These are phyloP conservation scores for Euphorbia peplus DNA, from an alignment of 345 rosid species.

Conservation along the genomic window DNA sequence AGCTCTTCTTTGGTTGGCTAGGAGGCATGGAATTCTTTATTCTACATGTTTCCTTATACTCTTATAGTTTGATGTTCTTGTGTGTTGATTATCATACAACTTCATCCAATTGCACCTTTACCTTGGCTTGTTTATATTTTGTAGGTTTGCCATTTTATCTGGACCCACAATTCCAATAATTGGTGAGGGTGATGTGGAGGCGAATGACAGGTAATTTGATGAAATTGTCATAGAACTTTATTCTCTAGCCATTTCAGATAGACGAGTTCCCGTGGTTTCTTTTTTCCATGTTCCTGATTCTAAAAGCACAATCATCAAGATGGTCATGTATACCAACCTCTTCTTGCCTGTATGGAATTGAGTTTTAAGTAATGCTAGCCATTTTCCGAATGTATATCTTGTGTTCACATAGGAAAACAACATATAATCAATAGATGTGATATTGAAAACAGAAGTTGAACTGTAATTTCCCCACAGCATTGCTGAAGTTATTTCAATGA, in stretches of 20 bases:
- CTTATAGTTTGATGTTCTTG: slow-evolving; percentile 7
- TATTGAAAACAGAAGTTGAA: background rate
- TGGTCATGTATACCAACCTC: background rate
- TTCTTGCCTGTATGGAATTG: background rate
- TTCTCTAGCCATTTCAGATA: background rate
- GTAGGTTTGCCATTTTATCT: slow-evolving; percentile 89
- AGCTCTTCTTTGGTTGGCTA: slow-evolving; percentile 95
- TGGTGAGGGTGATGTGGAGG: slow-evolving; percentile 97
- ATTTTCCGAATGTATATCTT: background rate
- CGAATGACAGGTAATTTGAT: slow-evolving; percentile 80
- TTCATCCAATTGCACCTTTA: slow-evolving; percentile 16
- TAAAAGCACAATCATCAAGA: background rate
- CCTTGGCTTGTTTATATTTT: slow-evolving; percentile 17
- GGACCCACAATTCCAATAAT: slow-evolving; percentile 98
- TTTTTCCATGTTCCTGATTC: background rate
- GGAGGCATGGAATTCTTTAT: slow-evolving; percentile 51
- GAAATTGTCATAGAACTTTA: background rate
- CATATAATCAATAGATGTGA: background rate
- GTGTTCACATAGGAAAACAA: background rate
- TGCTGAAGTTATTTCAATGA: background rate
- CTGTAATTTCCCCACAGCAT: background rate
- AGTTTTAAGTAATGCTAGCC: background rate
- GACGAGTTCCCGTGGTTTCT: background rate
- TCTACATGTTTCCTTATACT: slow-evolving; percentile 3
- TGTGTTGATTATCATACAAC: background rate